phyloP scores from a whole-genome alignment of 2,329 filamentous ascomycete genomes.

The Xylariales sp. region DNA sequence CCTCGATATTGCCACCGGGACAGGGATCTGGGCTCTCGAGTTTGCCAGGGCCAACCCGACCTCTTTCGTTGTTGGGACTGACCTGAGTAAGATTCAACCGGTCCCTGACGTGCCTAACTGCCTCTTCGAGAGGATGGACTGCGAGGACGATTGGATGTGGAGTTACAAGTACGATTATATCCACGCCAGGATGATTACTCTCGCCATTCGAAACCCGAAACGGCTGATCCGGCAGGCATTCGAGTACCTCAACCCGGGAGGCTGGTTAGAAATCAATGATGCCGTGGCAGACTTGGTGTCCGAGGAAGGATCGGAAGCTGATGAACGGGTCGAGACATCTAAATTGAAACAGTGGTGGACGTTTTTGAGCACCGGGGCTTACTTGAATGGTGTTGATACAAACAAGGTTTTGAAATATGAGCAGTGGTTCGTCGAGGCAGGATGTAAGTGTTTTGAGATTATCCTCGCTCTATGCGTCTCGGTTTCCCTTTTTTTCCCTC shows the following conservation, averaged over 20 bases:
- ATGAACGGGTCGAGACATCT: not conserved
- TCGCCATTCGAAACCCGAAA: not conserved
- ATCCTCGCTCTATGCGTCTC: too few relatives aligned
- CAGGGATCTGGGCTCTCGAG: not conserved
- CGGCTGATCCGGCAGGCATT: not conserved
- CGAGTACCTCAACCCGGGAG: not conserved
- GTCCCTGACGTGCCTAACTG: not conserved
- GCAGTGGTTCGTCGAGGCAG: conserved; percentile 1
- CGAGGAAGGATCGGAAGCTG: not conserved
- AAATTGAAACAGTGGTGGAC: not conserved
- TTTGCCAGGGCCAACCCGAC: conserved; percentile 1
- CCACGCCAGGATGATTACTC: not conserved
- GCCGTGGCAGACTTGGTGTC: not conserved
- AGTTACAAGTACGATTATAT: not conserved
- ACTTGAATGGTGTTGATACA: not conserved
- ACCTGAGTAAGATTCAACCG: not conserved
- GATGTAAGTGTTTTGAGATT: conserved; percentile 2
- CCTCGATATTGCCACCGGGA: too few relatives aligned
- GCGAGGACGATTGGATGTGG: not conserved
- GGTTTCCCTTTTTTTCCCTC: too few relatives aligned
- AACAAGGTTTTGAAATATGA: conserved; percentile 1
- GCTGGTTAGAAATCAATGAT: conserved; percentile 1
- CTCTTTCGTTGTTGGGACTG: not conserved
- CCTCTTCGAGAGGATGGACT: not conserved
- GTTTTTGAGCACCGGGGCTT: not conserved